Evolutionary conservation across 371 early-diverging fungal genomes (phyloP).

Genomic region (Basidiobolus meristosporus): DNA sequence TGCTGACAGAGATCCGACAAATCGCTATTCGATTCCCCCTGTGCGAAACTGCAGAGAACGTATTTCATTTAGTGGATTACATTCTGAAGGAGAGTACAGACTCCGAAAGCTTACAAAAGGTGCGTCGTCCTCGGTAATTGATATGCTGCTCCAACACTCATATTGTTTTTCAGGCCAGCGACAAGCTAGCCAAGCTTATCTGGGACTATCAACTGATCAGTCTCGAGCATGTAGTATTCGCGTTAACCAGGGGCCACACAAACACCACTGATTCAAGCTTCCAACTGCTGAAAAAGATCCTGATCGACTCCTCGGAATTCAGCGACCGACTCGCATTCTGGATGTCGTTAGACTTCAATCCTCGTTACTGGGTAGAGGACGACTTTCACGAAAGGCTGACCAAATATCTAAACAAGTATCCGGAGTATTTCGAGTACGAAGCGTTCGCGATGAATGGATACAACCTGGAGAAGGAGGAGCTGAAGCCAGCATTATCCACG

Average conservation of each 20-base stretch:
- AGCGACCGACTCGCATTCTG: constrained; percentile 36
- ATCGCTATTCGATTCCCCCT: constrained; percentile 5
- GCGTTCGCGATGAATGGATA: constrained; percentile 24
- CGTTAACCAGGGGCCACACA: constrained; percentile 40
- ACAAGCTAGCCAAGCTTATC: constrained; percentile 37
- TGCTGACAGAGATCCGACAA: too few relatives aligned
- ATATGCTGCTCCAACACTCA: neutral
- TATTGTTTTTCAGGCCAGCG: constrained; percentile 9
- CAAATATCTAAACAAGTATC: constrained; percentile 36
- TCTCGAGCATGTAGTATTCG: constrained; percentile 53
- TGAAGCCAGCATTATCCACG: constrained; percentile 29
- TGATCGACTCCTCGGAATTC: constrained; percentile 38
- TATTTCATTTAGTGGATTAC: constrained; percentile 1
- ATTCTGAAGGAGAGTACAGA: constrained; percentile 10
- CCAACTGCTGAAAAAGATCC: constrained; percentile 25
- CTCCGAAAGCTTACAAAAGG: constrained; percentile 1
- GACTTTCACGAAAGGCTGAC: constrained; percentile 40
- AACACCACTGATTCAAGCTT: constrained; percentile 18
- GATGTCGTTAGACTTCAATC: constrained; percentile 35
- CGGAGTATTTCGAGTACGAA: constrained; percentile 59
- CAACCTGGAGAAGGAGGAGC: constrained; percentile 8
- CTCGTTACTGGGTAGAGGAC: constrained; percentile 54
- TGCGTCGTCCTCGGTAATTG: neutral
- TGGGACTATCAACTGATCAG: constrained; percentile 49
- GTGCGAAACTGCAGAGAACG: too few relatives aligned